Conservation (phyloP, 2,329 filamentous ascomycete genomes). For the Calonectria naviculata region DNA sequence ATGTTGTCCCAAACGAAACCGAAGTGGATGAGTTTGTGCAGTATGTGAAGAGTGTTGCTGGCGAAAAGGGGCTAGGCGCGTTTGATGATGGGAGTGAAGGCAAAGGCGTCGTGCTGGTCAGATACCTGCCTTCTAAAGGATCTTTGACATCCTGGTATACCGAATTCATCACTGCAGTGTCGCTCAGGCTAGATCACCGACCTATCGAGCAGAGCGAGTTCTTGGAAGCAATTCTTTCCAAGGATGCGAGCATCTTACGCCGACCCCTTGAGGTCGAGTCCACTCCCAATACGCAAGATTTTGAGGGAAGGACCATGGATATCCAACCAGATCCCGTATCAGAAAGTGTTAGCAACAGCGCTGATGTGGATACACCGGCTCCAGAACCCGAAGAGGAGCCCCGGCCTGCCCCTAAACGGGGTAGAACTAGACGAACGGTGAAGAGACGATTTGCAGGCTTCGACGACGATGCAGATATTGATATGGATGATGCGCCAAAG, state of each 20-base stretch:
- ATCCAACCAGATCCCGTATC: slow-evolving; percentile 13
- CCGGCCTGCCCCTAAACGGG: slow-evolving; percentile 35
- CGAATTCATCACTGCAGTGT: slow-evolving; percentile 75
- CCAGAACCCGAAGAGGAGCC: slow-evolving; percentile 35
- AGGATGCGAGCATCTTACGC: slow-evolving; percentile 79
- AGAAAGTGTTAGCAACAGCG: slow-evolving; percentile 12
- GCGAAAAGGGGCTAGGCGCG: slow-evolving; percentile 76
- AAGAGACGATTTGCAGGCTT: slow-evolving; percentile 80
- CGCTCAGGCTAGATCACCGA: slow-evolving; percentile 80
- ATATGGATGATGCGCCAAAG: slow-evolving; percentile 41
- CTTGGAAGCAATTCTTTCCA: slow-evolving; percentile 86
- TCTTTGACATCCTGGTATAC: slow-evolving; percentile 73
- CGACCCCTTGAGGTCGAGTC: slow-evolving; percentile 69
- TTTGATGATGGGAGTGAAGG: slow-evolving; percentile 73
- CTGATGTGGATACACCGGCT: slow-evolving; percentile 15
- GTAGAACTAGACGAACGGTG: slow-evolving; percentile 50
- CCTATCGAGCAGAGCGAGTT: slow-evolving; percentile 93
- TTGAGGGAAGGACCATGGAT: background rate
- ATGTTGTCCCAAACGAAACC: slow-evolving; percentile 71
- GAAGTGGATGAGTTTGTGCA: slow-evolving; percentile 80
- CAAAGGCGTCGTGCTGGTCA: slow-evolving; percentile 82
- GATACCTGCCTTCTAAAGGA: slow-evolving; percentile 71
- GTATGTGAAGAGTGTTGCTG: slow-evolving; percentile 80
- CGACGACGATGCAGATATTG: slow-evolving; percentile 58
- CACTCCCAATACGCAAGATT: slow-evolving; percentile 33